Conservation (phyloP, 78 protist species). For the Protostelium mycophagum region DNA sequence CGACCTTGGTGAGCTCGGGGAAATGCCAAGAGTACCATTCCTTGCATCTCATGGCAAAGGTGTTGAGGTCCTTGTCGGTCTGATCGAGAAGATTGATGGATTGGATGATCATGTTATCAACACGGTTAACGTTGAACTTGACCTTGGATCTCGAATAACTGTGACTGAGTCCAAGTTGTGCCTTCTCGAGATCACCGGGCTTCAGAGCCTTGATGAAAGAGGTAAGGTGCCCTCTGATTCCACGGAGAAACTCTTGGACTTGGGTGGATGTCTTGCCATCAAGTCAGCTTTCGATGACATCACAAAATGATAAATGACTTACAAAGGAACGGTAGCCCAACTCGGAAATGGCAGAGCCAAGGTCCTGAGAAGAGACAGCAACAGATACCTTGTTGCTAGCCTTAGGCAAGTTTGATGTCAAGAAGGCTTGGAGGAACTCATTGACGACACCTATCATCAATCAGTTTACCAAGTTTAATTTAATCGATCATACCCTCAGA, state of each 20-base stretch:
- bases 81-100: conserved; percentile 96
- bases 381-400: conserved; percentile 23
- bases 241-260: conserved; percentile 80
- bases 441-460: conserved; percentile 12
- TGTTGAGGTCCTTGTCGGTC: conserved; percentile 97
- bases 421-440: conserved; percentile 39
- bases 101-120: conserved; percentile 98
- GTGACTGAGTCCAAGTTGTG: conserved; percentile 97
- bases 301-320: neutral
- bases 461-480: neutral
- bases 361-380: conserved; percentile 80
- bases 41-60: conserved; percentile 95
- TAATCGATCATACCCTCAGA: conserved; percentile 70
- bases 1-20: conserved; percentile 93
- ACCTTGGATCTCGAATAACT: conserved; percentile 91
- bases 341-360: conserved; percentile 79
- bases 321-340: neutral
- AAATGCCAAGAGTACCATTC: conserved; percentile 99
- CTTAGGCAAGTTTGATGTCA: conserved; percentile 67
- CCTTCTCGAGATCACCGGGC: conserved; percentile 43
- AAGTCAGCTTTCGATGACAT: too few relatives aligned
- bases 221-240: conserved; percentile 79
- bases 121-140: conserved; percentile 97
- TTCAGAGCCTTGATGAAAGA: conserved; percentile 51
- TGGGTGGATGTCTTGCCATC: neutral